These are phyloP conservation scores for Heliamphora exappendiculata DNA, from an alignment of 148 eudicot species.

Conservation along the genomic window DNA sequence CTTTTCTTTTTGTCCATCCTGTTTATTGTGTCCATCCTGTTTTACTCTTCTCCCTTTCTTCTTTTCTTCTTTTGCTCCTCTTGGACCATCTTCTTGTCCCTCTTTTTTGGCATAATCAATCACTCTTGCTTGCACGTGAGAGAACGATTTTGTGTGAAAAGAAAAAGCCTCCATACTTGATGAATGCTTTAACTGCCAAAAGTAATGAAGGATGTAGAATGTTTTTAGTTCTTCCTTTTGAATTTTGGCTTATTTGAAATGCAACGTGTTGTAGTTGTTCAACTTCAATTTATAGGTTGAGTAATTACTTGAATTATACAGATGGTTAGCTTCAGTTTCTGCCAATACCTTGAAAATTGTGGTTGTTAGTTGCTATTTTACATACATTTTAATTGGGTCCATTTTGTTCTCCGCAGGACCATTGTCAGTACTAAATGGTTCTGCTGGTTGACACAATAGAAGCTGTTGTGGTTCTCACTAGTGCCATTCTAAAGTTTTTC, in stretches of 20 bases:
- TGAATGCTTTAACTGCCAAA: too few species aligned
- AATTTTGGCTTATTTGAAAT: too few species aligned
- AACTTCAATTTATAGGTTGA: not conserved
- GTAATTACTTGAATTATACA: not conserved
- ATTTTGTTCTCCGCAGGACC: not conserved
- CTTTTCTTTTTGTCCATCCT: not conserved
- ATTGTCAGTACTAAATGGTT: constrained; percentile 3
- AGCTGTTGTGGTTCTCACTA: not conserved
- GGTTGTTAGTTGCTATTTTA: not conserved
- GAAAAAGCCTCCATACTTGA: not conserved
- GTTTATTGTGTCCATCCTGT: too few species aligned
- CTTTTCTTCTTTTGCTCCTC: not conserved
- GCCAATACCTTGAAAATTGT: not conserved
- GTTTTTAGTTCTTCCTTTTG: too few species aligned
- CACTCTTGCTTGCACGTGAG: not conserved
- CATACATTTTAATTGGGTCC: not conserved
- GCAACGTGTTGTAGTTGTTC: not conserved
- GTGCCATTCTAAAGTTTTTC: not conserved
- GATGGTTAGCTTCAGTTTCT: not conserved
- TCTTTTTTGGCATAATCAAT: not conserved
- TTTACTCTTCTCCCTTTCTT: too few species aligned
- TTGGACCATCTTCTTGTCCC: not conserved
- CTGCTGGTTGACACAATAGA: not conserved
- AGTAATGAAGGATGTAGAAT: too few species aligned
- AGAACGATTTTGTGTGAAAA: not conserved